A percentile compares a stretch with the other conserved stretches of the same genome.
phyloP scores from a whole-genome alignment of 169 alveolate species.

The Plasmodium malariae region DNA sequence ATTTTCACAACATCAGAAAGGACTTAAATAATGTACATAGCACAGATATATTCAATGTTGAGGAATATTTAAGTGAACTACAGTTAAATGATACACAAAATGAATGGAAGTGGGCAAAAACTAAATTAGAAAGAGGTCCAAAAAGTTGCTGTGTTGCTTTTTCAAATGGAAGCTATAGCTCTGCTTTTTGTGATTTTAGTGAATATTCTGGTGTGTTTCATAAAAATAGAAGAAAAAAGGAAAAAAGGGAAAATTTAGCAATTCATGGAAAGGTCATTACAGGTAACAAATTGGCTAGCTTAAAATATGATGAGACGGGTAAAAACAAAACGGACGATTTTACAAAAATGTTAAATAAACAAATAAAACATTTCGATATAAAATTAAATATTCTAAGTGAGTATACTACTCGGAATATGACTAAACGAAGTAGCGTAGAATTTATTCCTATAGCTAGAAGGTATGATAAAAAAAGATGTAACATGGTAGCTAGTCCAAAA shows the following conservation, averaged over 20 bases:
- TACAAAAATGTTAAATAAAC: not conserved
- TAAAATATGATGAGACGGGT: not conserved
- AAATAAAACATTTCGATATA: constrained; percentile 1
- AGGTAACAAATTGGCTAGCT: not conserved
- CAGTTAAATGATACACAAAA: not conserved
- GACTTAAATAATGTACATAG: constrained; percentile 8
- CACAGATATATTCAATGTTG: constrained; percentile 9
- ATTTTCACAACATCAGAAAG: constrained; percentile 22
- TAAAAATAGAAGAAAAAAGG: not conserved
- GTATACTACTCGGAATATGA: not conserved
- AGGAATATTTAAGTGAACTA: constrained; percentile 13
- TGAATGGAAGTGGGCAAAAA: not conserved
- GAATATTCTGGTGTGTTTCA: constrained; percentile 60
- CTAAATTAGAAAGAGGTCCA: constrained; percentile 12
- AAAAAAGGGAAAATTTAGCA: not conserved
- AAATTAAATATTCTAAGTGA: not conserved
- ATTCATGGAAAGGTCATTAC: not conserved
- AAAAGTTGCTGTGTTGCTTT: constrained; percentile 13
- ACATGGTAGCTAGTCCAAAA: not conserved
- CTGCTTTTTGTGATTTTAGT: constrained; percentile 51
- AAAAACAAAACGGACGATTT: too few relatives aligned
- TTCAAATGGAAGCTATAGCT: constrained; percentile 44
- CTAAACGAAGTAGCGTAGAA: not conserved
- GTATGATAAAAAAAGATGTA: not conserved
- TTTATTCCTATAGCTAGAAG: not conserved